Evolutionary conservation across 805 yeast species (phyloP), one percentile per base, ranked within the genome.

Genomic region (Limtongia smithiae): DNA sequence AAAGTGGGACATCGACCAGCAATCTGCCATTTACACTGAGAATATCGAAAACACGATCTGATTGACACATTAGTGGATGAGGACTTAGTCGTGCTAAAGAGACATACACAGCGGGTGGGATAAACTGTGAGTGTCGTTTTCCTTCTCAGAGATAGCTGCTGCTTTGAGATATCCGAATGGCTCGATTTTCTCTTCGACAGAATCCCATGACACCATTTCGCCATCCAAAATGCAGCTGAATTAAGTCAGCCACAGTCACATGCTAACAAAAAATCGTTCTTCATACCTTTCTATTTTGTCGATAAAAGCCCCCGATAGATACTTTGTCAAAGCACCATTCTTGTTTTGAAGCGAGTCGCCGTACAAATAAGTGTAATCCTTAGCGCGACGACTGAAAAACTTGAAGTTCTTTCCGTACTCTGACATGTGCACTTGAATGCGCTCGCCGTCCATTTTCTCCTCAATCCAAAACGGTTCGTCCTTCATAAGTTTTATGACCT

Each of bases 401-500:
- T 70, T 71, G 62, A 76, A 77, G 30, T 50, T 51, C 33, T 61
- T 59, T 9, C 77, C 82, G 50, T 63, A 63, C 7, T 78, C 68
- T 37, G 71, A 65, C 69, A 80, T 78, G 64, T 91, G 98, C 39
- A 89, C 57, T 46, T 86, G 82, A 59, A 87, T 80, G 57, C 98
- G 69, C 65, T 91, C 97, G 2, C 97, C 98, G 66, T 91, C 97
- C 69, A 89, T 76, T 63, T 91, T 91, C 64, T 91, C 97, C 62
- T 91, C 97, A 8, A 91, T 79, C 44, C 74, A 75, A 60, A 88
- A 87, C 22, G 73, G 69, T n/a, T 54, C 55, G 8, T 61, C 63
- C 49, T 54, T 42, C 45, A 54, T 65, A 22, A 39, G 65, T 20
- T 67, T 65, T 62, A 85, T 69, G 21, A 65, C 69, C 6, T 65